A percentile compares a stretch with the other conserved stretches of the same genome.
phyloP scores from a whole-genome alignment of 257 asterid species.

The Ehretia macrophylla region DNA sequence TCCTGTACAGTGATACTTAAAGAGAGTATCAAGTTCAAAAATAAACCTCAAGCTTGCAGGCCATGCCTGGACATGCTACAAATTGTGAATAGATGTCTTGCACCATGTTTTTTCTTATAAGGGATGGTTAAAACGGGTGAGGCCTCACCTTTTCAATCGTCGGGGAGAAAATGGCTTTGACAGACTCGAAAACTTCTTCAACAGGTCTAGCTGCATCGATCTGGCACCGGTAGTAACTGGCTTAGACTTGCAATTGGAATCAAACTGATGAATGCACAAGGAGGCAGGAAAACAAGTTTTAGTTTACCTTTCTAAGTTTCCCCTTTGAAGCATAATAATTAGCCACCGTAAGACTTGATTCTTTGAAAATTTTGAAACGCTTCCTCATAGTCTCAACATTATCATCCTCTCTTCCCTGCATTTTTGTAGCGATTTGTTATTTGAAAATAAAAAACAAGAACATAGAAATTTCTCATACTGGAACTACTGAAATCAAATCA shows the following conservation, averaged over 20 bases:
- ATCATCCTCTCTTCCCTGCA: constrained; percentile 51
- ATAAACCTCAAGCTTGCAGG: not conserved
- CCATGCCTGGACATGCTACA: not conserved
- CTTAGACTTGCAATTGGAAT: not conserved
- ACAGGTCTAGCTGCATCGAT: constrained; percentile 64
- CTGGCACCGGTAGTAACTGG: constrained; percentile 28
- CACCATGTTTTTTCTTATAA: too few species aligned
- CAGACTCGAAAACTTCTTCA: constrained; percentile 75
- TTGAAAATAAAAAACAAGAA: not conserved
- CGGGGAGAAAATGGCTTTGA: constrained; percentile 57
- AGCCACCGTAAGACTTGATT: constrained; percentile 46
- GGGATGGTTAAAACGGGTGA: not conserved
- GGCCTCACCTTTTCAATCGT: constrained; percentile 37
- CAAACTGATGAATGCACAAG: not conserved
- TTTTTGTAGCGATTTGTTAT: not conserved
- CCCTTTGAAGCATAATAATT: constrained; percentile 57
- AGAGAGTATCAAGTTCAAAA: not conserved
- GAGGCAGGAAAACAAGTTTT: not conserved
- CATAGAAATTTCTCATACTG: not conserved
- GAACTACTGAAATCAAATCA: not conserved
- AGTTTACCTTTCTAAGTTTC: constrained; percentile 70
- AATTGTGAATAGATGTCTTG: too few species aligned
- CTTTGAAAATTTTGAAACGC: constrained; percentile 41
- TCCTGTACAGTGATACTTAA: not conserved
- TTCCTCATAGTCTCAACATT: constrained; percentile 45